Base-by-base conservation (phyloP, 1,284 basidiomycete species). In the Cutaneotrichosporon curvatum region DNA sequence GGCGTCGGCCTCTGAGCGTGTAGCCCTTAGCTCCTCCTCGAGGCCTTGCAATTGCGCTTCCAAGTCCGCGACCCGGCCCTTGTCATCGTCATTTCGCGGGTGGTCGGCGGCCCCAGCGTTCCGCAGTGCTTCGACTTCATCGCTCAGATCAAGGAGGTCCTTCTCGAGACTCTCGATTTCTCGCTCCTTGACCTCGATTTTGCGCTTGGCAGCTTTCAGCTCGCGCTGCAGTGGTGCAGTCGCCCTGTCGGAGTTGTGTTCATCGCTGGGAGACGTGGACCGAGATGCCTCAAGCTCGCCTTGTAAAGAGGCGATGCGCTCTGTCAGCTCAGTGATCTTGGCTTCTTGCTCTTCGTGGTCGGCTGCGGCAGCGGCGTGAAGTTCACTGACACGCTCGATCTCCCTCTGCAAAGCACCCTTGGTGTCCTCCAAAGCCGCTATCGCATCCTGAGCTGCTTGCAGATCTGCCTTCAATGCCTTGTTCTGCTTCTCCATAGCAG, bases 401-500 rank as follows among this genome's bases (percentile, higher is more conserved):
- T n/a, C n/a, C n/a, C n/a, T n/a, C n/a, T n/a, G n/a, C n/a, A n/a
- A n/a, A n/a, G n/a, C n/a, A n/a, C n/a, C n/a, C n/a, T n/a, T n/a
- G n/a, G n/a, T n/a, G n/a, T n/a, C n/a, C n/a, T n/a, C n/a, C n/a
- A n/a, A n/a, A n/a, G n/a, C n/a, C n/a, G n/a, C n/a, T n/a, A n/a
- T n/a, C n/a, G n/a, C n/a, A n/a, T n/a, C n/a, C n/a, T n/a, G n/a
- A n/a, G n/a, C n/a, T n/a, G n/a, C n/a, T n/a, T n/a, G n/a, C n/a
- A 4, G 51, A 33, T 19, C 21, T 37, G 11, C 7, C 19, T 28
- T 47, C 30, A 39, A 42, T 8, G 50, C 40, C 2, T 15, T 6
- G 25, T 57, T 55, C 22, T 67, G 62, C 15, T 59, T 10, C 32
- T 61, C 55, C 12, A 42, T 47, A 8, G 51, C 48, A 10, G 56